Percentiles rank a stretch among this genome's conserved stretches.
Conservation (phyloP, 768 basidiomycete genomes). For the Amylocystis lapponica region DNA sequence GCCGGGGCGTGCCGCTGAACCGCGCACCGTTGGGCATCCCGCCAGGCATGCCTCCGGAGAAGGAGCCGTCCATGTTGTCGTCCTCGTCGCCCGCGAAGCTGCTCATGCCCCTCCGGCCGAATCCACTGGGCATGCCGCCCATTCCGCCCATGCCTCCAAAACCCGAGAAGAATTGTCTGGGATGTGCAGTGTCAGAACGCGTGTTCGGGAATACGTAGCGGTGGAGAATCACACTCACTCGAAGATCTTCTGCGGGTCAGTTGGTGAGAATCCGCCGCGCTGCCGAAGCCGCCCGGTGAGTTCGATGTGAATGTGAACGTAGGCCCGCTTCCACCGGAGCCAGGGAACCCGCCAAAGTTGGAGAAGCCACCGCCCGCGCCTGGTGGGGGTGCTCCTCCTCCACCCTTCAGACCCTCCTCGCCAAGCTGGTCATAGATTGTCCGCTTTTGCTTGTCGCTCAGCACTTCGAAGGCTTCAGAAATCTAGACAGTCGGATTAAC, state of each 20-base stretch:
- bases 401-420: conserved; percentile 88
- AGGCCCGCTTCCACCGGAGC: conserved; percentile 12
- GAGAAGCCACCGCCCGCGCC: conserved; percentile 37
- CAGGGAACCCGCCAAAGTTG: conserved; percentile 17
- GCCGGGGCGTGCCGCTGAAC: conserved; percentile 25
- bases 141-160: conserved; percentile 31
- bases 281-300: conserved; percentile 17
- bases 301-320: conserved; percentile 22
- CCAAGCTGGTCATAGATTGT: conserved; percentile 90
- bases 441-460: conserved; percentile 83
- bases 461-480: conserved; percentile 93
- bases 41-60: conserved; percentile 58
- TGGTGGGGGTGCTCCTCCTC: conserved; percentile 47
- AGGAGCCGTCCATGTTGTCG: conserved; percentile 41
- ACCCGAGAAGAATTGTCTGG: conserved; percentile 57
- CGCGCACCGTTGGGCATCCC: conserved; percentile 37
- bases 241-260: conserved; percentile 86
- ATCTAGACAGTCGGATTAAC: too few species aligned
- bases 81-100: conserved; percentile 28
- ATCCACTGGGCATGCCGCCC: conserved; percentile 21
- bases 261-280: conserved; percentile 60
- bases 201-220: conserved; percentile 1
- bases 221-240: conserved; percentile 47
- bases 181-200: too few species aligned
- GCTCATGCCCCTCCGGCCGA: conserved; percentile 7